These are phyloP conservation scores for Tieghemostelium lacteum DNA, from an alignment of 78 protist species.

Conservation along the genomic window DNA sequence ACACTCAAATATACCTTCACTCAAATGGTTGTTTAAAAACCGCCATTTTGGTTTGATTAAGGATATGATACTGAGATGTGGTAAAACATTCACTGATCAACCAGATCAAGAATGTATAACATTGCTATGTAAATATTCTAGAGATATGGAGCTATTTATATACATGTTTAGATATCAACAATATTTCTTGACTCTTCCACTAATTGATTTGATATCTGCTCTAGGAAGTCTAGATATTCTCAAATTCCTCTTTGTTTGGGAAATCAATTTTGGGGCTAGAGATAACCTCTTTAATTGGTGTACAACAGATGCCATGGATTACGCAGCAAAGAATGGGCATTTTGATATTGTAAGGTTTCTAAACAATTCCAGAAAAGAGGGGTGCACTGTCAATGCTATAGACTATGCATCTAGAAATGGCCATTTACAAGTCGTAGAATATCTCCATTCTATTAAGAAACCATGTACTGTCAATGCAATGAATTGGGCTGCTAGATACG, in stretches of 20 bases:
- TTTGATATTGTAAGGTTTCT: neutral
- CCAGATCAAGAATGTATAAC: neutral
- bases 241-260: neutral
- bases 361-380: neutral
- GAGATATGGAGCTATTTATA: neutral
- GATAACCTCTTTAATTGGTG: neutral
- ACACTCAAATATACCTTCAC: conserved; percentile 1
- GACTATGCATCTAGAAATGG: neutral
- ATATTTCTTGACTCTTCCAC: conserved; percentile 5
- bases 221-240: conserved; percentile 15
- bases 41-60: conserved; percentile 23
- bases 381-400: neutral
- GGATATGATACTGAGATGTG: conserved; percentile 5
- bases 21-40: conserved; percentile 24
- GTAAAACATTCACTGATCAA: conserved; percentile 1
- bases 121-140: neutral
- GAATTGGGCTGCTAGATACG: conserved; percentile 1
- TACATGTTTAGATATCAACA: conserved; percentile 11
- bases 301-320: neutral
- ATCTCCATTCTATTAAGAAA: neutral
- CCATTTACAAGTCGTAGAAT: conserved; percentile 1
- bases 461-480: neutral
- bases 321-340: neutral
- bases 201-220: neutral
- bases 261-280: neutral